A percentile compares a stretch with the other conserved stretches of the same genome.
phyloP scores from a whole-genome alignment of 1,139 yeast genomes.

The Nakaseomyces glabratus region DNA sequence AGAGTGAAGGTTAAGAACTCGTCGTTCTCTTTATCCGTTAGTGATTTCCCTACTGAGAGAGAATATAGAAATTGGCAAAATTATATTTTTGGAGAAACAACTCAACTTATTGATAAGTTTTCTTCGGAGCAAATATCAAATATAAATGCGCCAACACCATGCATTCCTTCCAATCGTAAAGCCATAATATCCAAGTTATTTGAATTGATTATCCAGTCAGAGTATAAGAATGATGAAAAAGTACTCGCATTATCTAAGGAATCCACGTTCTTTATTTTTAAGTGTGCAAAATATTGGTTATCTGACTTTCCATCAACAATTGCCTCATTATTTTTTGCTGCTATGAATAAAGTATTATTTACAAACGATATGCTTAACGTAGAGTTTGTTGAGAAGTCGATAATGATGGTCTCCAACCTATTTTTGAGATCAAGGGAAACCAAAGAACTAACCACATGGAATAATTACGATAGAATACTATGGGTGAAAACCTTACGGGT shows the following conservation, averaged over 20 bases:
- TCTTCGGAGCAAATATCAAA: constrained; percentile 31
- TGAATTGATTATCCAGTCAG: too few relatives aligned
- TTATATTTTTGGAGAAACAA: constrained; percentile 36
- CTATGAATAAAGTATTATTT: constrained; percentile 40
- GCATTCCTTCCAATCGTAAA: too few relatives aligned
- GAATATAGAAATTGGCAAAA: constrained; percentile 48
- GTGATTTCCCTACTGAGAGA: constrained; percentile 36
- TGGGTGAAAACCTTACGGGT: constrained; percentile 44
- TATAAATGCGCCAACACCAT: too few relatives aligned
- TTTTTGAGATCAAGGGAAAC: constrained; percentile 36
- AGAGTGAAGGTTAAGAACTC: constrained; percentile 35
- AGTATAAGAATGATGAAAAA: constrained; percentile 18
- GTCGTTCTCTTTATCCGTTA: constrained; percentile 35
- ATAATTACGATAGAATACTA: constrained; percentile 40
- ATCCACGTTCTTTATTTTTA: constrained; percentile 36
- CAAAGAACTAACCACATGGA: constrained; percentile 46
- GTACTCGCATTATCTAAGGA: constrained; percentile 35
- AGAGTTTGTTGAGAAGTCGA: constrained; percentile 22
- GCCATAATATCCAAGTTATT: too few relatives aligned
- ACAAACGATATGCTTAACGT: constrained; percentile 30
- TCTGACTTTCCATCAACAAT: constrained; percentile 42
- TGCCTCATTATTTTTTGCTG: constrained; percentile 45
- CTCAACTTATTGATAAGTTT: constrained; percentile 36
- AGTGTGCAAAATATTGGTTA: constrained; percentile 54
- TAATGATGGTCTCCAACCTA: constrained; percentile 22